These are phyloP conservation scores for Grifola frondosa DNA, from an alignment of 1,284 basidiomycete species.

Conservation along the genomic window DNA sequence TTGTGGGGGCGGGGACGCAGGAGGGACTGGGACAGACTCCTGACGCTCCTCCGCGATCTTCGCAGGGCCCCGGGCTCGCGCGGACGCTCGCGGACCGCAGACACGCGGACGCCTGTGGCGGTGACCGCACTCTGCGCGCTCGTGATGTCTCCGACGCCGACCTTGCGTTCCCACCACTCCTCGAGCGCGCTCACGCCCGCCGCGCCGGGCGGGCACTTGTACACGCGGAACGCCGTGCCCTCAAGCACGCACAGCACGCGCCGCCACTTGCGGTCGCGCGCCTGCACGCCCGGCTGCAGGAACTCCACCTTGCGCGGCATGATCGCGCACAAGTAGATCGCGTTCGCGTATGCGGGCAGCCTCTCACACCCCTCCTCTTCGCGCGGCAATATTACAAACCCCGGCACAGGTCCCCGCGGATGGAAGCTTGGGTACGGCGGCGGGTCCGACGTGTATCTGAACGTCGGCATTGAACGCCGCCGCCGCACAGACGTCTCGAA, in stretches of 20 bases:
- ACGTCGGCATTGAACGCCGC: slow-evolving; percentile 59
- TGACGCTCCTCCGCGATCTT: slow-evolving; percentile 23
- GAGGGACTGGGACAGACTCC: neutral
- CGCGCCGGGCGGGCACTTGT: slow-evolving; percentile 59
- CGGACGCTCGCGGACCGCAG: slow-evolving; percentile 22
- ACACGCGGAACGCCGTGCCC: slow-evolving; percentile 87
- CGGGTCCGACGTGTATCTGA: slow-evolving; percentile 44
- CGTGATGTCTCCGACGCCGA: slow-evolving; percentile 64
- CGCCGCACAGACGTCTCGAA: slow-evolving; percentile 37
- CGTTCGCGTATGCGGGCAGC: slow-evolving; percentile 83
- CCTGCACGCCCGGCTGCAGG: slow-evolving; percentile 77
- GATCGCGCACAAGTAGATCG: slow-evolving; percentile 80
- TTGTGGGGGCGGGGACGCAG: neutral
- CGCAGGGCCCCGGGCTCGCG: slow-evolving; percentile 10
- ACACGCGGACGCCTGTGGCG: slow-evolving; percentile 21
- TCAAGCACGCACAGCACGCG: slow-evolving; percentile 88
- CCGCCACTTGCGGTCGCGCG: slow-evolving; percentile 90
- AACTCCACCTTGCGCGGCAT: slow-evolving; percentile 98
- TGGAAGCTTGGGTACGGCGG: slow-evolving; percentile 52
- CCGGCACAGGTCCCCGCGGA: slow-evolving; percentile 29
- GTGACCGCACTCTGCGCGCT: slow-evolving; percentile 22
- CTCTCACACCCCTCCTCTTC: slow-evolving; percentile 80
- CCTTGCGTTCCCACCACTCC: slow-evolving; percentile 74
- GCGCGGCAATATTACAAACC: slow-evolving; percentile 40
- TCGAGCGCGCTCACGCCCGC: slow-evolving; percentile 53